These are phyloP conservation scores for Jasminum sambac DNA, from an alignment of 257 asterid genomes.

Conservation along the genomic window DNA sequence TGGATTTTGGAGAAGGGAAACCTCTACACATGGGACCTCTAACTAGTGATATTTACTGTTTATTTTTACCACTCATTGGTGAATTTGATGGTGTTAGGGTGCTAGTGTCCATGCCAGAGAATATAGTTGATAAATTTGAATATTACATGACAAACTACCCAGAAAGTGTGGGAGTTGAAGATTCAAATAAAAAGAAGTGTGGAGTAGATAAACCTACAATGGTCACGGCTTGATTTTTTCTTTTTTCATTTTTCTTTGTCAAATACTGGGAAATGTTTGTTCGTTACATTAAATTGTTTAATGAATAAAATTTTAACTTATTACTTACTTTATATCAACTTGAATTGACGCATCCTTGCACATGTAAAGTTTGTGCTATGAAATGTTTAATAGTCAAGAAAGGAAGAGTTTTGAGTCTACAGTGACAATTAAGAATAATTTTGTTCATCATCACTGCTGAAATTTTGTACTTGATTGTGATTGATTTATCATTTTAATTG, in stretches of 20 bases:
- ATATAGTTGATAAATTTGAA: constrained; percentile 48
- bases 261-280: neutral
- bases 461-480: too few relatives aligned
- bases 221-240: constrained; percentile 38
- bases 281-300: neutral
- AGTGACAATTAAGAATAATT: too few relatives aligned
- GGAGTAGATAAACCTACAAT: constrained; percentile 38
- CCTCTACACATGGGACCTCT: constrained; percentile 74
- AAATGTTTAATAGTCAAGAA: too few relatives aligned
- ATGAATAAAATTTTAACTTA: neutral
- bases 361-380: neutral
- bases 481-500: too few relatives aligned
- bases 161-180: constrained; percentile 31
- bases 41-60: constrained; percentile 66
- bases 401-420: too few relatives aligned
- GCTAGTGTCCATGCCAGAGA: constrained; percentile 67
- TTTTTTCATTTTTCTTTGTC: neutral
- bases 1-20: constrained; percentile 80
- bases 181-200: constrained; percentile 28
- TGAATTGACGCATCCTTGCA: neutral
- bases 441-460: too few relatives aligned
- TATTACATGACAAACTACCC: constrained; percentile 54
- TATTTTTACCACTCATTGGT: constrained; percentile 59
- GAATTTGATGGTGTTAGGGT: constrained; percentile 52
- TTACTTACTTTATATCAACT: neutral